phyloP scores from a whole-genome alignment of 495 filamentous ascomycete species.

The Daldinia vernicosa region DNA sequence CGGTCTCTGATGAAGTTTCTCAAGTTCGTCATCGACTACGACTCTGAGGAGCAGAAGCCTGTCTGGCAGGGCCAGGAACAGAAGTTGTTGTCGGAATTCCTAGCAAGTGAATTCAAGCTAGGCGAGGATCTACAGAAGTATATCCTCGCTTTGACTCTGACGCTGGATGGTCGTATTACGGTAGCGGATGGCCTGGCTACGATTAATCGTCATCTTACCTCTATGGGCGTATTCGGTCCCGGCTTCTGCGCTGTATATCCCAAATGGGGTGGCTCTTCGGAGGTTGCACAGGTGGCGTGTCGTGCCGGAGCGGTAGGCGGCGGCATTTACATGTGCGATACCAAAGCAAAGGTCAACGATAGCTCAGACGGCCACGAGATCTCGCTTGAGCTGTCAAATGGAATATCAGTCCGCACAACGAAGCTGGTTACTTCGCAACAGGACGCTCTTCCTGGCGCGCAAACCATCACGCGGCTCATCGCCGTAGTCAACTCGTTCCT shows the following conservation, averaged over 20 bases:
- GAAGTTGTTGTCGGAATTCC: constrained; percentile 67
- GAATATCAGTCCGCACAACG: constrained; percentile 65
- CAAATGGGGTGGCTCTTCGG: constrained; percentile 93
- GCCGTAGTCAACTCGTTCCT: constrained; percentile 76
- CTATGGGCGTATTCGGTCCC: constrained; percentile 84
- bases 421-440: constrained; percentile 62
- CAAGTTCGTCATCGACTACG: constrained; percentile 74
- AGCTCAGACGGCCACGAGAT: constrained; percentile 43
- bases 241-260: constrained; percentile 87
- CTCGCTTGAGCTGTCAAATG: constrained; percentile 65
- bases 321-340: constrained; percentile 84
- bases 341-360: constrained; percentile 40
- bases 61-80: constrained; percentile 58
- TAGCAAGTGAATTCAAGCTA: constrained; percentile 76
- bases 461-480: constrained; percentile 56
- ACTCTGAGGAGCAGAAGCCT: constrained; percentile 61
- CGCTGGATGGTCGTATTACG: constrained; percentile 66
- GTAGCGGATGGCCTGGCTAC: constrained; percentile 69
- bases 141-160: constrained; percentile 81
- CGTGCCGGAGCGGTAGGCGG: constrained; percentile 93
- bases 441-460: constrained; percentile 37
- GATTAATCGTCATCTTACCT: constrained; percentile 82
- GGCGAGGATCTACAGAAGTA: constrained; percentile 73
- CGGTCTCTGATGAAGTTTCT: constrained; percentile 88
- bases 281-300: constrained; percentile 91